Percentiles rank a stretch among this genome's conserved stretches.
Evolutionary conservation across 164 flowering plant genomes (phyloP).

Genomic region (Berberis thunbergii): DNA sequence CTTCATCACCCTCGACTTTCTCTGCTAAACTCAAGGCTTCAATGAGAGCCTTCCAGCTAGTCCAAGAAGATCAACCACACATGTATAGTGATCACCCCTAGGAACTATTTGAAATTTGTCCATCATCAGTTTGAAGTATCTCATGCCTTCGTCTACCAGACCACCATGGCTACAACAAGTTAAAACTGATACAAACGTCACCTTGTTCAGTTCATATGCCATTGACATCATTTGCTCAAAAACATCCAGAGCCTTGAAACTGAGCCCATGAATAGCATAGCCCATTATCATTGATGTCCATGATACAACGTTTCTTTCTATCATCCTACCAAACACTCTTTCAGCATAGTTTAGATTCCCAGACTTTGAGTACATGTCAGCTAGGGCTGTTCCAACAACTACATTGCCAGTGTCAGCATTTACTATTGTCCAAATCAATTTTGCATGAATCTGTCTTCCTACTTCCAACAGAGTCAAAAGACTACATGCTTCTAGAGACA

Average conservation of each 20-base stretch:
- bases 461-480: conserved; percentile 14
- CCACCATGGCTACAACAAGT: conserved; percentile 32
- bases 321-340: conserved; percentile 15
- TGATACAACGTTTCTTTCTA: conserved; percentile 20
- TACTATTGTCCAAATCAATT: conserved; percentile 13
- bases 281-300: conserved; percentile 35
- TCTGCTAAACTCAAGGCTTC: conserved; percentile 26
- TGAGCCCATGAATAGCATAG: conserved; percentile 28
- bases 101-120: conserved; percentile 20
- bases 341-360: conserved; percentile 17
- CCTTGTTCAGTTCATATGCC: conserved; percentile 28
- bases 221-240: conserved; percentile 22
- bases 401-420: conserved; percentile 12
- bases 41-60: conserved; percentile 24
- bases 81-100: conserved; percentile 26
- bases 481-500: conserved; percentile 28
- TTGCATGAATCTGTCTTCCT: conserved; percentile 37
- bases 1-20: conserved; percentile 12
- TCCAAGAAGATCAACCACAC: conserved; percentile 34
- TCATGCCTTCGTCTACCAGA: conserved; percentile 27
- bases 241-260: conserved; percentile 21
- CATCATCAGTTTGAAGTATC: conserved; percentile 25
- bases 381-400: conserved; percentile 25
- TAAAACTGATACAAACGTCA: conserved; percentile 33
- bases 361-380: conserved; percentile 33